Conservation (phyloP, 352 stramenopile genomes). For the Globisporangium parvum region DNA sequence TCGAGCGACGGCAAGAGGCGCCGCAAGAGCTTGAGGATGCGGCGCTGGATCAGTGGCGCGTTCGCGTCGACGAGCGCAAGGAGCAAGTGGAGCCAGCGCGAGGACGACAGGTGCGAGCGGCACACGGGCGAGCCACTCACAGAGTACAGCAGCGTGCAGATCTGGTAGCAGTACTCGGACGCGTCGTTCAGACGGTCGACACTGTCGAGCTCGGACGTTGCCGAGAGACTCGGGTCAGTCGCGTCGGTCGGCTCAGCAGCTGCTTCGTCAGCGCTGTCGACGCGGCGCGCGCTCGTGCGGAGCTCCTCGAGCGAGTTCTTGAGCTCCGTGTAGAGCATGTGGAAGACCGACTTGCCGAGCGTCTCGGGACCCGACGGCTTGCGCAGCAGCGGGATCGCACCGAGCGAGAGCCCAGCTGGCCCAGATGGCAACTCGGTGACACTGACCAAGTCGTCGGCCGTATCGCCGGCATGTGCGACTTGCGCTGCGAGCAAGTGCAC, state of each 20-base stretch:
- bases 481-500: conserved; percentile 86
- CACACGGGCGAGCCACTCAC: conserved; percentile 82
- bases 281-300: conserved; percentile 24
- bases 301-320: conserved; percentile 83
- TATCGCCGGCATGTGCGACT: conserved; percentile 73
- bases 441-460: conserved; percentile 48
- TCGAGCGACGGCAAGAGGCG: conserved; percentile 74
- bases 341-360: conserved; percentile 86
- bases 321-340: conserved; percentile 88
- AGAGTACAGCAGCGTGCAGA: conserved; percentile 82
- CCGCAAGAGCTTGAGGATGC: conserved; percentile 78
- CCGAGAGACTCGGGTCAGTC: conserved; percentile 30
- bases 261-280: conserved; percentile 6
- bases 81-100: conserved; percentile 76
- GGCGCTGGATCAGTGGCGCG: conserved; percentile 67
- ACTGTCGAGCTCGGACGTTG: conserved; percentile 24
- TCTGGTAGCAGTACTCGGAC: conserved; percentile 88
- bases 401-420: conserved; percentile 39
- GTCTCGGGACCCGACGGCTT: conserved; percentile 86
- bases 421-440: conserved; percentile 36
- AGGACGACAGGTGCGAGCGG: conserved; percentile 77
- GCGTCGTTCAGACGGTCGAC: conserved; percentile 38
- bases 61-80: conserved; percentile 72
- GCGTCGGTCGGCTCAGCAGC: conserved; percentile 38
- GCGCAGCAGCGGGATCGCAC: conserved; percentile 68